A percentile compares a stretch with the other conserved stretches of the same genome.
phyloP scores from a whole-genome alignment of 768 basidiomycete genomes.

The Obba rivulosa region DNA sequence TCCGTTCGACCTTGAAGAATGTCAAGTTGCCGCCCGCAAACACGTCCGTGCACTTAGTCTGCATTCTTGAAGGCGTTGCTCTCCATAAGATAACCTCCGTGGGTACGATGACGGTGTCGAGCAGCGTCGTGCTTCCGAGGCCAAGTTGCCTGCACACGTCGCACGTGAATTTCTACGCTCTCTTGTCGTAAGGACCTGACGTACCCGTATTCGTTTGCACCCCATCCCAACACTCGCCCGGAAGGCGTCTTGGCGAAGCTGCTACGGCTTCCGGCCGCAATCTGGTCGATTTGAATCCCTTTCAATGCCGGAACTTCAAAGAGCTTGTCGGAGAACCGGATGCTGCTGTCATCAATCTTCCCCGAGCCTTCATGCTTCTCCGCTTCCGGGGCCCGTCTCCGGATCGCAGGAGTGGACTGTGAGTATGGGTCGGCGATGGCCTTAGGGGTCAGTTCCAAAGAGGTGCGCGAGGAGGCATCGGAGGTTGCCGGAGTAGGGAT shows the following conservation, averaged over 20 bases:
- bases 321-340: slow-evolving; percentile 62
- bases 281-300: slow-evolving; percentile 57
- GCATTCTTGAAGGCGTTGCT: slow-evolving; percentile 41
- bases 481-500: slow-evolving; percentile 32
- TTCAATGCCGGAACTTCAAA: slow-evolving; percentile 74
- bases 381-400: slow-evolving; percentile 21
- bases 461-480: slow-evolving; percentile 28
- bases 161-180: neutral
- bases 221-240: slow-evolving; percentile 83
- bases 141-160: slow-evolving; percentile 65
- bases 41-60: slow-evolving; percentile 59
- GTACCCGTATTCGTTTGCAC: slow-evolving; percentile 83
- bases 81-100: slow-evolving; percentile 80
- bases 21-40: slow-evolving; percentile 73
- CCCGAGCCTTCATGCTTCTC: slow-evolving; percentile 28
- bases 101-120: slow-evolving; percentile 72
- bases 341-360: slow-evolving; percentile 33
- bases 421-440: slow-evolving; percentile 45
- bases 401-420: slow-evolving; percentile 38
- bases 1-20: slow-evolving; percentile 69
- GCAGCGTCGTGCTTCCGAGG: slow-evolving; percentile 54
- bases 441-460: slow-evolving; percentile 55
- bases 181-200: slow-evolving; percentile 12
- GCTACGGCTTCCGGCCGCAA: slow-evolving; percentile 65
- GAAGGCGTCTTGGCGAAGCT: slow-evolving; percentile 66